Evolutionary conservation across 805 yeast genomes (phyloP), one percentile per base, ranked within the genome.

Genomic region (Barnettozyma siamensis): DNA sequence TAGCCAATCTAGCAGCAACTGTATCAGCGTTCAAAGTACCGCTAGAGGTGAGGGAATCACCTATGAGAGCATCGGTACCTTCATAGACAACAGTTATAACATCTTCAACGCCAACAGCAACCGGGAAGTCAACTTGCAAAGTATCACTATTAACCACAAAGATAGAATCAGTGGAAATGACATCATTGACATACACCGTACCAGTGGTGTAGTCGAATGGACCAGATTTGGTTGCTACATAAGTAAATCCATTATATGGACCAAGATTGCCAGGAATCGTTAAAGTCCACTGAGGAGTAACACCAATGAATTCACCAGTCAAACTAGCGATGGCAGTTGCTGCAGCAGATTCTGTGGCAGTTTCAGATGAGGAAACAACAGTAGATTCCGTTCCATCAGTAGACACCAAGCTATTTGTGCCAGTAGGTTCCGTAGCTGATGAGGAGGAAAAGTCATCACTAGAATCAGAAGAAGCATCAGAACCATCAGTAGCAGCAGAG

Each of bases 101-200:
- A 30, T 40, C 45, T 35, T 44, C 49, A 44, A 50, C 52, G 18
- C 43, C 46, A 40, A 47, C 38, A 10, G 28, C 16, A 7, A 8
- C 20, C 2, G 18, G 28, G 18, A 38, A 29, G 5, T 10, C 17
- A 26, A 34, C 31, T 10, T 27, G 18, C 12, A 26, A 11, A 10
- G 37, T 33, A 13, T 30, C 28, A 5, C 35, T 35, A 24, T 36
- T 29, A 20, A 33, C 13, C 9, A 31, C 10, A 15, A 27, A 18
- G 13, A 29, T 31, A 20, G 40, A 28, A 15, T n/a, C 31, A 20
- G 37, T 11, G 7, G 23, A 34, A 8, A 12, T 16, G 11, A n/a
- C 23, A 42, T 47, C 54, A 34, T 40, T 40, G 20, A 45, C 45
- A 12, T 32, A 31, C 11, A 39, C 38, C 24, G 30, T 18, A 26